Percentiles rank a stretch among this genome's conserved stretches.
phyloP scores from a whole-genome alignment of 2,329 filamentous ascomycete genomes.

The Sporothrix mexicana region DNA sequence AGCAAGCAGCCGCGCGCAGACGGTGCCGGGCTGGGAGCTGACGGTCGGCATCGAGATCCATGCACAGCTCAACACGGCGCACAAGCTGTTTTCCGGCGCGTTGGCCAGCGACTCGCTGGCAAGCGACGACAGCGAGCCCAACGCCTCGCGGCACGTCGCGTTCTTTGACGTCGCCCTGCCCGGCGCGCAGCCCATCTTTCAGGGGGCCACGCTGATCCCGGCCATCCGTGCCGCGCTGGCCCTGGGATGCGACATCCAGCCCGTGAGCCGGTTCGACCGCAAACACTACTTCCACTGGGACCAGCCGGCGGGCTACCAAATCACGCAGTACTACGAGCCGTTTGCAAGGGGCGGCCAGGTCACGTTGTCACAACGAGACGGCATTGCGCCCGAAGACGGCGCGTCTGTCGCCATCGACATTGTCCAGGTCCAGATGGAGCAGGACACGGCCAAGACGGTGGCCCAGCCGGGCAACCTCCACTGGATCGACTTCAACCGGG shows the following conservation, averaged over 20 bases:
- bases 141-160: slow-evolving; percentile 84
- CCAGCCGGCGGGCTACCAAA: slow-evolving; percentile 94
- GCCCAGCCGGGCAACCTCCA: slow-evolving; percentile 74
- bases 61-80: slow-evolving; percentile 86
- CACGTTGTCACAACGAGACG: too few species aligned
- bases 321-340: slow-evolving; percentile 90
- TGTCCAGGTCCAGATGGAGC: slow-evolving; percentile 94
- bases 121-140: slow-evolving; percentile 66
- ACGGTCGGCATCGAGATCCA: slow-evolving; percentile 98
- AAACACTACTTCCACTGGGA: slow-evolving; percentile 99
- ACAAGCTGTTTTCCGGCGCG: slow-evolving; percentile 86
- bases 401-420: slow-evolving; percentile 77
- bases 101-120: slow-evolving; percentile 37
- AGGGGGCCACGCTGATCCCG: slow-evolving; percentile 80
- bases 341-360: slow-evolving; percentile 69
- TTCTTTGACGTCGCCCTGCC: slow-evolving; percentile 89
- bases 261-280: slow-evolving; percentile 82
- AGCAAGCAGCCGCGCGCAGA: slow-evolving; percentile 55
- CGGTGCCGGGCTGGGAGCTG: slow-evolving; percentile 79
- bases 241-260: slow-evolving; percentile 78
- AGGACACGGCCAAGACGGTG: slow-evolving; percentile 94
- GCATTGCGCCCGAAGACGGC: slow-evolving; percentile 76
- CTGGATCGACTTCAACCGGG: slow-evolving; percentile 91
- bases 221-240: slow-evolving; percentile 89
- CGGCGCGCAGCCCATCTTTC: slow-evolving; percentile 85